Conservation (phyloP, 2,329 filamentous ascomycete genomes). For the Niveomyces coronatus region DNA sequence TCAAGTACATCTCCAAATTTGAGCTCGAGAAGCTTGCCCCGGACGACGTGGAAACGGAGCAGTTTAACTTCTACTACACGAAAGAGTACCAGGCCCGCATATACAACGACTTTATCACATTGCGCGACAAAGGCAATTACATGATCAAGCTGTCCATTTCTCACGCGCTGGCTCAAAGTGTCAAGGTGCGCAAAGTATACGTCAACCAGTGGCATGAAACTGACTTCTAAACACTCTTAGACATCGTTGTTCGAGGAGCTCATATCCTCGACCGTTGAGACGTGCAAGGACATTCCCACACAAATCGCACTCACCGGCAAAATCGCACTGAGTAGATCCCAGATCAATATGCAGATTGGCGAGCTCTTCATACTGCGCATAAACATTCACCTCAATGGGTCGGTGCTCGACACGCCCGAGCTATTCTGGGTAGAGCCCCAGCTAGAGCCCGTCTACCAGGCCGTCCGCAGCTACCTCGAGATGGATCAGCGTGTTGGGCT, state of each 20-base stretch:
- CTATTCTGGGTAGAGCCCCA: slow-evolving; percentile 98
- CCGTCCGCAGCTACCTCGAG: slow-evolving; percentile 88
- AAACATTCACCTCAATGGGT: slow-evolving; percentile 95
- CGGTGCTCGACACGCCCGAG: slow-evolving; percentile 91
- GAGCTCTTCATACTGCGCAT: slow-evolving; percentile 96
- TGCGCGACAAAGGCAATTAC: slow-evolving; percentile 90
- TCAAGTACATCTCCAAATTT: slow-evolving; percentile 91
- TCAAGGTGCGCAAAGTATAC: slow-evolving; percentile 52
- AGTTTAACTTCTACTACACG: slow-evolving; percentile 99
- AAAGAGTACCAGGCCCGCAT: slow-evolving; percentile 95
- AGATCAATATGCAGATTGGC: slow-evolving; percentile 99
- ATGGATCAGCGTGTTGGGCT: slow-evolving; percentile 93
- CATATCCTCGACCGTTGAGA: slow-evolving; percentile 85
- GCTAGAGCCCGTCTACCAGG: slow-evolving; percentile 91
- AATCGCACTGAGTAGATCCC: slow-evolving; percentile 73
- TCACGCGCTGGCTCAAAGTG: slow-evolving; percentile 88
- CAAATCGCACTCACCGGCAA: slow-evolving; percentile 90
- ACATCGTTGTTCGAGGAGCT: slow-evolving; percentile 95
- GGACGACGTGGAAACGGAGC: slow-evolving; percentile 88
- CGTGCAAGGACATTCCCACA: slow-evolving; percentile 84
- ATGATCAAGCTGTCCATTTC: slow-evolving; percentile 98
- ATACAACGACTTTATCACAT: slow-evolving; percentile 97
- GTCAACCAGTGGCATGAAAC: neutral
- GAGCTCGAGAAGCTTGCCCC: slow-evolving; percentile 80
- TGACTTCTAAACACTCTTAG: no score